Evolutionary conservation across 768 basidiomycete genomes (phyloP), one percentile per base, ranked within the genome.

Genomic region (Leccinum broughii): DNA sequence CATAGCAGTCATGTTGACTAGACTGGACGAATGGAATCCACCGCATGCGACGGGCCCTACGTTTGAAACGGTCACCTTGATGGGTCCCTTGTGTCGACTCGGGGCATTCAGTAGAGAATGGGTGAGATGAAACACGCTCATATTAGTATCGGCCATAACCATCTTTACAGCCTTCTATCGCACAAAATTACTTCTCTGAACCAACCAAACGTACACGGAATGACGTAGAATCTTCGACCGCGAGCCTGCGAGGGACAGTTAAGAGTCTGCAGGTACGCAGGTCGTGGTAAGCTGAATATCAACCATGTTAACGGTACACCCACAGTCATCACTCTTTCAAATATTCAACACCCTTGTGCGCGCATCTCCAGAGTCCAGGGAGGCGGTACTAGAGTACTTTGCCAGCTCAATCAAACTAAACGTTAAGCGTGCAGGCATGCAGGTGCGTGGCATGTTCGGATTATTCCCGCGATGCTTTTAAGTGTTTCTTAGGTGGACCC

Each of bases 31-130:
- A 60, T 94, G 90, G 89, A 88, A 82, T 65, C 89, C 90, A 46
- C 63, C 72, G 7, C 70, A 80, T 62, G 85, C 85, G 24, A 83
- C 81, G 6, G 83, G 88, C 9, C 69, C 80, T 3, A 81, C 76
- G 3, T 86, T 94, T 68, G 92, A 93, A 73, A 76, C 58, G 13
- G 66, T 74, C 63, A 90, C 87, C 54, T 76, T 98, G 48, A 76
- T 98, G 64, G 97, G 97, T 0, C 94, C 93, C 1, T 74, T 98
- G 28, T 85, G 90, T 62, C 80, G 94, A 35, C 78, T 98, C 55
- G 89, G 90, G 41, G 86, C 95, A 6, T 98, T 96, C 70, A 83
- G 87, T n/a, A 77, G 85, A 57, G 91, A 98, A 81, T 95, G 93
- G 87, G 90, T 95, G 70, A 65, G 82, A 55, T 34, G 32, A 35